Percentiles rank a stretch among this genome's conserved stretches.
Evolutionary conservation across 2,329 filamentous ascomycete species (phyloP).

Genomic region (Fusarium sp.): DNA sequence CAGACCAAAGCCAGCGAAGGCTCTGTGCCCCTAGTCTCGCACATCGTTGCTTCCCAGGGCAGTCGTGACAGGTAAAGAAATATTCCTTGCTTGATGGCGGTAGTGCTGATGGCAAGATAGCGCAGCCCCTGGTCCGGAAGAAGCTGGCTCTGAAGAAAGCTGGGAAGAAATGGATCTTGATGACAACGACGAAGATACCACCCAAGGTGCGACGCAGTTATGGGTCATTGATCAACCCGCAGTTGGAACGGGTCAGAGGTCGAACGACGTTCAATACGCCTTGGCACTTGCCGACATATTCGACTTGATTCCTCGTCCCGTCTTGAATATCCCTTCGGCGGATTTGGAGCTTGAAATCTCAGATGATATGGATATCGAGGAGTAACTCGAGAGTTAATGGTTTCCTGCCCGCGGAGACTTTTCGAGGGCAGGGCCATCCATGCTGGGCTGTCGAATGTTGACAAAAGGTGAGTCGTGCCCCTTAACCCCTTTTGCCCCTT

Average conservation of each 20-base stretch:
- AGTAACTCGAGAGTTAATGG: not conserved
- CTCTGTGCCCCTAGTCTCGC: not conserved
- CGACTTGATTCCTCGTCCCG: not conserved
- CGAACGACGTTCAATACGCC: not conserved
- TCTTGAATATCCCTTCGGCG: not conserved
- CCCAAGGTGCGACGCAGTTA: not conserved
- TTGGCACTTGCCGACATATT: not conserved
- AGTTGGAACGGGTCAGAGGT: not conserved
- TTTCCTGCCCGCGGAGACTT: not conserved
- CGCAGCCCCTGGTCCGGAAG: not conserved
- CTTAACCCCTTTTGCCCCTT: not conserved
- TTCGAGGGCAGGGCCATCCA: not conserved
- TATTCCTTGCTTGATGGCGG: not conserved
- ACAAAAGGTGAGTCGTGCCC: not conserved
- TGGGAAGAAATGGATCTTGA: not conserved
- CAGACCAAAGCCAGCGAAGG: not conserved
- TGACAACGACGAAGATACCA: not conserved
- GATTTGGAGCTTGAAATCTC: not conserved
- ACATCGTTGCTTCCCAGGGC: not conserved
- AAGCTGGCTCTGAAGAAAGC: not conserved
- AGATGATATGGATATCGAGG: slow-evolving; percentile 7
- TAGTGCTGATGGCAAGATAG: slow-evolving; percentile 8
- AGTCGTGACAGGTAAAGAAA: slow-evolving; percentile 6
- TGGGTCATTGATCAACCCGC: not conserved
- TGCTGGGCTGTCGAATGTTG: not conserved